Evolutionary conservation across 1,284 basidiomycete species (phyloP).

Genomic region (Leucoagaricus sp.): DNA sequence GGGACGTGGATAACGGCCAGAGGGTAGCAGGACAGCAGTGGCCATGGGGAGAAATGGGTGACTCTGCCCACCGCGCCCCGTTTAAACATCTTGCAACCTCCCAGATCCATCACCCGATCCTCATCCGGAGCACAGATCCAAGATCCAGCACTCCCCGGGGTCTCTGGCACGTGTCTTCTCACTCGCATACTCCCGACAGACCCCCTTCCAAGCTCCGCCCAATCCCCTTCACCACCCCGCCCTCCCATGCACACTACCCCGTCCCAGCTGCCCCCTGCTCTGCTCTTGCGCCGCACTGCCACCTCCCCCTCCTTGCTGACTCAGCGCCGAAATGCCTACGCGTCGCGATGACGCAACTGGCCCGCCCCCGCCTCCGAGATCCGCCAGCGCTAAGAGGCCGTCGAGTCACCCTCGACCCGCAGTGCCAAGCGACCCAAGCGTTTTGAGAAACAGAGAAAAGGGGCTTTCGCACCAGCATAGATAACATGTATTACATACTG

Average conservation of each 20-base stretch:
- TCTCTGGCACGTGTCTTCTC: constrained; percentile 19
- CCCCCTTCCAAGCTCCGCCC: neutral
- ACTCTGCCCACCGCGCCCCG: constrained; percentile 4
- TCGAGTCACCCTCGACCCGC: no score
- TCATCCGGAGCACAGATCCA: constrained; percentile 14
- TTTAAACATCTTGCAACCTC: constrained; percentile 16
- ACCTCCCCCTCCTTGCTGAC: no score
- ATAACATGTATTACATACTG: no score
- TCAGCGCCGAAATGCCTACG: no score
- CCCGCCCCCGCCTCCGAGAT: no score
- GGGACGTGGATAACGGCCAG: constrained; percentile 14
- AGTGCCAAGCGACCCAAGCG: neutral
- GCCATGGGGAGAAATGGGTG: constrained; percentile 17
- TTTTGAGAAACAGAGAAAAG: no score
- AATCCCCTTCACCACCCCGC: neutral
- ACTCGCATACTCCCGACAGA: constrained; percentile 6
- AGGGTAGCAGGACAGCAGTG: constrained; percentile 16
- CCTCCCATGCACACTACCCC: neutral
- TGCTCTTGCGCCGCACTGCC: neutral
- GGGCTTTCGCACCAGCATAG: no score
- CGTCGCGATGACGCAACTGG: neutral
- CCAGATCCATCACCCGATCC: constrained; percentile 22
- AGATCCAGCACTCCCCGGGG: constrained; percentile 21
- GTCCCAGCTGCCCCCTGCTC: neutral
- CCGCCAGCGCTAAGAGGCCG: no score